Conservation (phyloP, 208 protist species). For the Trypanosoma rangeli region DNA sequence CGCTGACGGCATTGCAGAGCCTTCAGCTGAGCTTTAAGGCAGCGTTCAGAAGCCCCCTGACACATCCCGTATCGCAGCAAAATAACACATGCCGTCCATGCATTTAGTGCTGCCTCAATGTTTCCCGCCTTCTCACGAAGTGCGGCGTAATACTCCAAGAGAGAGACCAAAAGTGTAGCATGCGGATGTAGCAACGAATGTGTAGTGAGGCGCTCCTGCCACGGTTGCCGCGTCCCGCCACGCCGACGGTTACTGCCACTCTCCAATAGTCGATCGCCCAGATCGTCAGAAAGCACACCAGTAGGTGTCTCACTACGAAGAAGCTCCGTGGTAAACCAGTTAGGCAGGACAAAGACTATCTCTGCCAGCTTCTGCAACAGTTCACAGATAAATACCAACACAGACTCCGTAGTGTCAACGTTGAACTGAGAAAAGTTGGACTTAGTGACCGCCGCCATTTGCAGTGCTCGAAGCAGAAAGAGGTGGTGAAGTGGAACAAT, state of each 20-base stretch:
- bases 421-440: constrained; percentile 3
- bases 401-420: not conserved
- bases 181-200: constrained; percentile 7
- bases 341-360: constrained; percentile 6
- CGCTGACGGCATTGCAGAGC: constrained; percentile 8
- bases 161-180: constrained; percentile 7
- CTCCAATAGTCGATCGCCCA: constrained; percentile 5
- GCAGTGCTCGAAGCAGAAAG: constrained; percentile 14
- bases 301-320: not conserved
- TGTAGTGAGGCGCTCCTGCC: constrained; percentile 1
- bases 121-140: constrained; percentile 3
- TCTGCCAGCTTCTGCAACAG: not conserved
- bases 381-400: constrained; percentile 5
- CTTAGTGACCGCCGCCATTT: not conserved
- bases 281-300: constrained; percentile 6
- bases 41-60: constrained; percentile 20
- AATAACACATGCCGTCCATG: constrained; percentile 16
- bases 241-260: not conserved
- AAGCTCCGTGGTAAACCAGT: constrained; percentile 19
- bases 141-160: constrained; percentile 19
- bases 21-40: constrained; percentile 15
- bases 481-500: constrained; percentile 15
- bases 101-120: constrained; percentile 2
- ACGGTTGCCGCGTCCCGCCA: not conserved
- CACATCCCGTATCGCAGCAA: constrained; percentile 20